phyloP scores from a whole-genome alignment of 345 rosid genomes.

The Triadica sebifera region DNA sequence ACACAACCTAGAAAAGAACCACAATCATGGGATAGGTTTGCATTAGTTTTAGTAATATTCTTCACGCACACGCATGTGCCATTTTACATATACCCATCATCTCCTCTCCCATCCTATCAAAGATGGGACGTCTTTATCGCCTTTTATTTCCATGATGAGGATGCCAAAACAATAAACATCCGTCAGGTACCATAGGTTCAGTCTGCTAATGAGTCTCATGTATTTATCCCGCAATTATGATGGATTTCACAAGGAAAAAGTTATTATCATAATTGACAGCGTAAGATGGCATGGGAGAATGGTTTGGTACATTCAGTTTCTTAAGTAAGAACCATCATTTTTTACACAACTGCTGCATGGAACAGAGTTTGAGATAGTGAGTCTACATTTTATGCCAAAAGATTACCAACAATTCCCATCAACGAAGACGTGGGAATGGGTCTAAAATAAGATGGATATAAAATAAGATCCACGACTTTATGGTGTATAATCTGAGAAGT shows the following conservation, averaged over 20 bases:
- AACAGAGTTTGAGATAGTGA: not conserved
- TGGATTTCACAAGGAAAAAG: not conserved
- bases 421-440: not conserved
- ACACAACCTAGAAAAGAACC: not conserved
- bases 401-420: too few relatives aligned
- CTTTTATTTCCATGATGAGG: too few relatives aligned
- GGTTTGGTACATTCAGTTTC: not conserved
- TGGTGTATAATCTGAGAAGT: not conserved
- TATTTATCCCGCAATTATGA: not conserved
- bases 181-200: not conserved
- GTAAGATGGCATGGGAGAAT: too few relatives aligned
- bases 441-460: too few relatives aligned
- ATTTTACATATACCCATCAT: not conserved
- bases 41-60: constrained; percentile 2
- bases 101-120: not conserved
- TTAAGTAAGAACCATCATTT: too few relatives aligned
- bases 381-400: constrained; percentile 4
- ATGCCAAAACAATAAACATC: not conserved
- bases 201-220: not conserved
- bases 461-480: not conserved
- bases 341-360: constrained; percentile 1
- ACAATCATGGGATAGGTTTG: constrained; percentile 7
- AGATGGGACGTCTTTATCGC: constrained; percentile 16
- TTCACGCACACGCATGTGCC: not conserved
- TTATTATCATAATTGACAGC: not conserved